Conservation (phyloP, 2,329 filamentous ascomycete genomes). For the Phyllosticta citriasiana region DNA sequence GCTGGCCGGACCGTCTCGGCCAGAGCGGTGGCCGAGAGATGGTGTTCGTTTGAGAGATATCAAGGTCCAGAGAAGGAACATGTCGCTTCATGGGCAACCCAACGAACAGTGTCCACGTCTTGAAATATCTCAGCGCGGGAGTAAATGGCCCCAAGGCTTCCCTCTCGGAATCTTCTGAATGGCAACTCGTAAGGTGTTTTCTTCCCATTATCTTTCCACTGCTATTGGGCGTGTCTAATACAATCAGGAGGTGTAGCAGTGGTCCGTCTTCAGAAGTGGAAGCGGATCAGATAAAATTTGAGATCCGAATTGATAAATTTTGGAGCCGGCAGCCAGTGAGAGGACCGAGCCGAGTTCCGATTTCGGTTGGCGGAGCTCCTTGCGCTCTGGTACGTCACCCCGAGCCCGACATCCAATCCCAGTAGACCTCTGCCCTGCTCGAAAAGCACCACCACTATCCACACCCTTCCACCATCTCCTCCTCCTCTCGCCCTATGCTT, state of each 20-base stretch:
- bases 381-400: neutral
- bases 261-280: neutral
- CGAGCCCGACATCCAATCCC: neutral
- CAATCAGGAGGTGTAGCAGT: neutral
- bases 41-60: slow-evolving; percentile 28
- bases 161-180: neutral
- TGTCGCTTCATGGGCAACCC: neutral
- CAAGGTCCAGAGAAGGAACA: neutral
- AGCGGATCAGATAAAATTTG: too few relatives aligned
- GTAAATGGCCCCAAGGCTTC: neutral
- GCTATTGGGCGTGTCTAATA: neutral
- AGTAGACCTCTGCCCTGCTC: neutral
- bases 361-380: too few relatives aligned
- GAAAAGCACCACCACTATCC: neutral
- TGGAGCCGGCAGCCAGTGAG: too few relatives aligned
- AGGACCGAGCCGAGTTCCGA: too few relatives aligned
- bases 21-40: slow-evolving; percentile 33
- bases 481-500: neutral
- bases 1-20: slow-evolving; percentile 38
- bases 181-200: neutral
- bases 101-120: neutral
- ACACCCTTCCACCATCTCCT: neutral
- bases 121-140: neutral
- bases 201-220: neutral
- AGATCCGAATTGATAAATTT: too few relatives aligned